Evolutionary conservation across 768 basidiomycete genomes (phyloP).

Genomic region (Suillus variegatus): DNA sequence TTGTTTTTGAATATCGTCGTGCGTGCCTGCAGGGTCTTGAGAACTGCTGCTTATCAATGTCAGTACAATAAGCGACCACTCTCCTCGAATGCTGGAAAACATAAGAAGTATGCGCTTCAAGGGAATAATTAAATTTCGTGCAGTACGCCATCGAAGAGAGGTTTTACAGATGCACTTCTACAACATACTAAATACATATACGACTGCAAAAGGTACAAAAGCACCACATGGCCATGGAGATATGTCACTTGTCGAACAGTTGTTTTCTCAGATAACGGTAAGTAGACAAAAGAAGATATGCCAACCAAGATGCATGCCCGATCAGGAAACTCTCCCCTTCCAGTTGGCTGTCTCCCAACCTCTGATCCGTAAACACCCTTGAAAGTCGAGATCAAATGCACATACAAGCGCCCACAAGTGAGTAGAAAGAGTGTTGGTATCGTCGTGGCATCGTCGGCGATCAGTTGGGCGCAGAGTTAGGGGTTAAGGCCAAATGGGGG

Average conservation of each 20-base stretch:
- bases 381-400: background rate
- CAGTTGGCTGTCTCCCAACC: background rate
- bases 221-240: slow-evolving; percentile 1
- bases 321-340: background rate
- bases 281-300: background rate
- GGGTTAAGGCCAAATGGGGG: background rate
- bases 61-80: background rate
- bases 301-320: background rate
- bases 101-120: background rate
- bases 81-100: background rate
- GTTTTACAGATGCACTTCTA: background rate
- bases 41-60: background rate
- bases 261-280: background rate
- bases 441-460: slow-evolving; percentile 1
- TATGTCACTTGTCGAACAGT: slow-evolving; percentile 1
- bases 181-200: background rate
- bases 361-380: background rate
- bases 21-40: background rate
- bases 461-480: background rate
- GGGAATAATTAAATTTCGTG: background rate
- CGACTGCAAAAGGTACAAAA: background rate
- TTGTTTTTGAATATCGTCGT: background rate
- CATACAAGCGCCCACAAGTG: background rate
- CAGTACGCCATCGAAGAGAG: background rate
- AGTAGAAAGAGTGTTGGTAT: background rate